A percentile compares a stretch with the other conserved stretches of the same genome.
Conservation (phyloP, 768 basidiomycete genomes). For the Pleurotus pulmonarius region DNA sequence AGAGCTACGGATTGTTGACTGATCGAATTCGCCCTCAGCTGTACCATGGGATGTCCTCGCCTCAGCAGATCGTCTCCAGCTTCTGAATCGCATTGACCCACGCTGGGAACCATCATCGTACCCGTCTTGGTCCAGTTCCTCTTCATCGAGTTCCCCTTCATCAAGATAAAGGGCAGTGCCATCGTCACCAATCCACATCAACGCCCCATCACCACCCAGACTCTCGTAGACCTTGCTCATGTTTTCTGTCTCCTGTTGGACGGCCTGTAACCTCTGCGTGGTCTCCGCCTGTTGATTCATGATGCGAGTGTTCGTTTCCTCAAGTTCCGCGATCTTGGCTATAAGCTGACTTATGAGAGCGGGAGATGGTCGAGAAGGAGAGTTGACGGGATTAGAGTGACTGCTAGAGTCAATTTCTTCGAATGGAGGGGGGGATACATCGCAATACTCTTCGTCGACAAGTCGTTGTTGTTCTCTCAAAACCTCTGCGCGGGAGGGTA, state of each 20-base stretch:
- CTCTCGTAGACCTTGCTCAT: conserved; percentile 70
- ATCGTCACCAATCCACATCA: conserved; percentile 35
- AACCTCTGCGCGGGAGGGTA: neutral
- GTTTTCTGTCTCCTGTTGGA: conserved; percentile 68
- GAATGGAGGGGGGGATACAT: neutral
- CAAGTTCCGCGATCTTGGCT: conserved; percentile 72
- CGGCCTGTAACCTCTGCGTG: conserved; percentile 54
- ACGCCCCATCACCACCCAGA: conserved; percentile 41
- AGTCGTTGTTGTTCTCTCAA: neutral
- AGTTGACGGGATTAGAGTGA: conserved; percentile 12
- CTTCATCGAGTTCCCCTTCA: conserved; percentile 16
- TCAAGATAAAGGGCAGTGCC: conserved; percentile 30
- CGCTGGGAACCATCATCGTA: conserved; percentile 19
- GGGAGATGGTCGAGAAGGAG: conserved; percentile 42
- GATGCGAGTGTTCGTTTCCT: conserved; percentile 68
- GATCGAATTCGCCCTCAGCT: neutral
- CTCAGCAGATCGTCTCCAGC: conserved; percentile 40
- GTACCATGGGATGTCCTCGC: conserved; percentile 15
- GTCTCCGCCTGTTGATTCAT: conserved; percentile 63
- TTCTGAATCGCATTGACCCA: conserved; percentile 45
- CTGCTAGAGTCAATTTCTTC: neutral
- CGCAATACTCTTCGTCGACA: neutral
- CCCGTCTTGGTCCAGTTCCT: conserved; percentile 26
- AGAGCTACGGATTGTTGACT: conserved; percentile 10
- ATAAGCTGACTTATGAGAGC: conserved; percentile 68